These are phyloP conservation scores for Citrus maxima DNA, from an alignment of 345 rosid genomes.

Conservation along the genomic window DNA sequence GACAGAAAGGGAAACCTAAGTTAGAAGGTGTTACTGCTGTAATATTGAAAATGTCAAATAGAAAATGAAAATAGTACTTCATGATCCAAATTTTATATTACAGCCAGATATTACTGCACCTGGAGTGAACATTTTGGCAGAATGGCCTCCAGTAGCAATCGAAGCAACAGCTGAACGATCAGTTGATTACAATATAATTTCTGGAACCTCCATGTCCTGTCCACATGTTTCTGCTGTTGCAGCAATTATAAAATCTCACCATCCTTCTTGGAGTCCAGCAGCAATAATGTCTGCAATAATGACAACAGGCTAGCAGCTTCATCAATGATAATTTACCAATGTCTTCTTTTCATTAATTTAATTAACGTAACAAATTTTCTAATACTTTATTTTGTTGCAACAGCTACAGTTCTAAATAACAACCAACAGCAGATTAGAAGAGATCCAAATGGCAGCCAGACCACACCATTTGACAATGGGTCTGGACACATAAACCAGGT, in stretches of 20 bases:
- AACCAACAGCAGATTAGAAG: conserved; percentile 23
- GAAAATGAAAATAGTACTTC: not conserved
- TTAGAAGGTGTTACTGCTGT: not conserved
- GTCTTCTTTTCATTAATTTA: not conserved
- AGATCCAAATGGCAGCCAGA: conserved; percentile 34
- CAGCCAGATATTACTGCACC: conserved; percentile 54
- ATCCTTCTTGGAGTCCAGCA: conserved; percentile 52
- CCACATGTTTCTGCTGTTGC: conserved; percentile 50
- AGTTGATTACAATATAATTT: conserved; percentile 38
- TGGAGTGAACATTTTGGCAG: conserved; percentile 46
- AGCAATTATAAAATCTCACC: conserved; percentile 38
- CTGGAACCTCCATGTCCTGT: conserved; percentile 53
- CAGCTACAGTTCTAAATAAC: conserved; percentile 40
- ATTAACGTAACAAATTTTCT: not conserved
- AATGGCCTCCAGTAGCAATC: conserved; percentile 45
- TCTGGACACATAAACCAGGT: conserved; percentile 49
- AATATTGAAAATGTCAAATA: not conserved
- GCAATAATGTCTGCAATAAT: conserved; percentile 55
- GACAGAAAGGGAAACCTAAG: not conserved
- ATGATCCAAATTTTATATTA: conserved; percentile 3
- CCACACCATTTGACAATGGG: conserved; percentile 55
- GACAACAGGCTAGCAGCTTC: conserved; percentile 45
- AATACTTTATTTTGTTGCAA: not conserved
- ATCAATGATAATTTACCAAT: not conserved
- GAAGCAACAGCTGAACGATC: conserved; percentile 16